phyloP scores from a whole-genome alignment of 1,139 yeast genomes.

The Hyphopichia wangnamkhiaoensis region DNA sequence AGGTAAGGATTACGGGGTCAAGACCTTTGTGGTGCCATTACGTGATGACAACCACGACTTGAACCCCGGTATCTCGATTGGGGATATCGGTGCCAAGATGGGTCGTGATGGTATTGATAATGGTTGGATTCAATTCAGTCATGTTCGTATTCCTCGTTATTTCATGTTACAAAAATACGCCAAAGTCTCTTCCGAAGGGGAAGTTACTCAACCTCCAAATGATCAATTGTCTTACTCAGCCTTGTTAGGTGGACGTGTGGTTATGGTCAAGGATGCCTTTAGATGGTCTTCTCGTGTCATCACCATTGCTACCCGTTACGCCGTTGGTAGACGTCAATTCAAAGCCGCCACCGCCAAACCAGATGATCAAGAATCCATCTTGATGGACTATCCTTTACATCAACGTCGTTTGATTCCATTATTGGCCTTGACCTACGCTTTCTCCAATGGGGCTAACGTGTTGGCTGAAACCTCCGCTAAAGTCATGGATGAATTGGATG shows the following conservation, averaged over 20 bases:
- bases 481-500: slow-evolving; percentile 58
- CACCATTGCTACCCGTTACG: slow-evolving; percentile 85
- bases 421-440: slow-evolving; percentile 76
- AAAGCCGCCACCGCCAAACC: slow-evolving; percentile 40
- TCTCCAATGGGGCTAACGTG: slow-evolving; percentile 72
- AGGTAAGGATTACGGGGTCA: slow-evolving; percentile 87
- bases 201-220: slow-evolving; percentile 73
- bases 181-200: slow-evolving; percentile 68
- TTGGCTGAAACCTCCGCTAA: slow-evolving; percentile 54
- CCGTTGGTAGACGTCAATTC: slow-evolving; percentile 89
- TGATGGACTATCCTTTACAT: slow-evolving; percentile 82
- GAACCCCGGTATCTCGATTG: slow-evolving; percentile 77
- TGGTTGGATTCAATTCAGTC: slow-evolving; percentile 90
- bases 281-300: slow-evolving; percentile 77
- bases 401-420: slow-evolving; percentile 84
- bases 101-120: slow-evolving; percentile 89
- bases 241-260: slow-evolving; percentile 82
- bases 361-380: slow-evolving; percentile 52
- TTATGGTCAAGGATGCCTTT: slow-evolving; percentile 84
- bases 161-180: slow-evolving; percentile 82
- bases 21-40: slow-evolving; percentile 86
- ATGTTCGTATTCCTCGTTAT: slow-evolving; percentile 80
- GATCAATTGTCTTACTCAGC: slow-evolving; percentile 90
- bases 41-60: slow-evolving; percentile 73
- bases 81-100: slow-evolving; percentile 94